Conservation (phyloP, 176 grass and related monocot genomes). For the Musa beccarii region DNA sequence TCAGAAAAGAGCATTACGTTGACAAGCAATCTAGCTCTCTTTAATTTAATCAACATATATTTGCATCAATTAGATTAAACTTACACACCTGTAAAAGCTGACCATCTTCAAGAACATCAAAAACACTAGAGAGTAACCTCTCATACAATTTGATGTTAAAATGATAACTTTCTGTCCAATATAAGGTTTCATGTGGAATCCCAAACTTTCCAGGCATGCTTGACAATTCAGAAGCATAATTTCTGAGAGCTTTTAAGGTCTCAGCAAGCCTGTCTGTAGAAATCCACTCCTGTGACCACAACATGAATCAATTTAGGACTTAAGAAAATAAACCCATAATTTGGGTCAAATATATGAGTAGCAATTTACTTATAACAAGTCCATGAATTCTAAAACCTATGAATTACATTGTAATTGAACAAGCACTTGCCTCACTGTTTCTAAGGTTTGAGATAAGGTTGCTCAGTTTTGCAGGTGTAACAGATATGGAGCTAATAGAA, state of each 20-base stretch:
- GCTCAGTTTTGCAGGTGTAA: slow-evolving; percentile 36
- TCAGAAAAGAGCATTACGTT: slow-evolving; percentile 26
- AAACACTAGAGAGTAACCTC: slow-evolving; percentile 74
- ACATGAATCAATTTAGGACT: background rate
- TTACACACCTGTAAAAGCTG: slow-evolving; percentile 68
- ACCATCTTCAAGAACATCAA: slow-evolving; percentile 95
- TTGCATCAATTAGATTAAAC: slow-evolving; percentile 14
- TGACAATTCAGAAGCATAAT: slow-evolving; percentile 51
- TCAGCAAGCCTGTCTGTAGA: slow-evolving; percentile 48
- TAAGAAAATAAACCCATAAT: background rate
- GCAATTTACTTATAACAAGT: background rate
- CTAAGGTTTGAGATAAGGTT: slow-evolving; percentile 70
- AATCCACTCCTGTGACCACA: slow-evolving; percentile 58
- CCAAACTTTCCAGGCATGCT: slow-evolving; percentile 39
- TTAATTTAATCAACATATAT: slow-evolving; percentile 14
- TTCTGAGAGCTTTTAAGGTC: slow-evolving; percentile 60
- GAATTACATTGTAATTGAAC: background rate
- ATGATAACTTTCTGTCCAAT: slow-evolving; percentile 65
- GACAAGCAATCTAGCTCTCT: slow-evolving; percentile 10
- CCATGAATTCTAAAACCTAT: background rate
- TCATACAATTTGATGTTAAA: slow-evolving; percentile 82
- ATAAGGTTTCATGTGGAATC: slow-evolving; percentile 50
- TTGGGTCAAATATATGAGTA: background rate
- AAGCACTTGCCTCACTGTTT: slow-evolving; percentile 54
- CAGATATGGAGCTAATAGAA: slow-evolving; percentile 33